These are phyloP conservation scores for Fusarium stilboides DNA, from an alignment of 2,329 filamentous ascomycete genomes.

Conservation along the genomic window DNA sequence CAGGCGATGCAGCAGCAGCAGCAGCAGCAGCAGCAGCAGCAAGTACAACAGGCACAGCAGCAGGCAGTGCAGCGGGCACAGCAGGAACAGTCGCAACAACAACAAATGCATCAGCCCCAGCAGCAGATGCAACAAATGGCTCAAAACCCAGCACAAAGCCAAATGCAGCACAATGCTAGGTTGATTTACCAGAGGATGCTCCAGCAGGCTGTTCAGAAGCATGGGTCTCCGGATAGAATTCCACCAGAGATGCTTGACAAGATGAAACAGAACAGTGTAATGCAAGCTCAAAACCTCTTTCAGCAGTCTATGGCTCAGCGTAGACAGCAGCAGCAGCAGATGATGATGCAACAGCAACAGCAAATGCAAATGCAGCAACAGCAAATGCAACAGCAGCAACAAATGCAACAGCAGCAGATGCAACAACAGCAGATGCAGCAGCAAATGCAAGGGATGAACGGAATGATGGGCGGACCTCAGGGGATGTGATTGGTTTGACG, in stretches of 20 bases:
- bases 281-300: constrained; percentile 57
- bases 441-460: constrained; percentile 52
- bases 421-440: constrained; percentile 45
- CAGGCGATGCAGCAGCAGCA: constrained; percentile 59
- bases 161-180: constrained; percentile 55
- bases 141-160: constrained; percentile 51
- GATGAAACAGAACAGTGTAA: constrained; percentile 61
- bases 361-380: constrained; percentile 51
- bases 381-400: constrained; percentile 47
- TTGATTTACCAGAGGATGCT: constrained; percentile 60
- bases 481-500: constrained; percentile 58
- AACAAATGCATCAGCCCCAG: constrained; percentile 52
- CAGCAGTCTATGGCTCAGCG: constrained; percentile 53
- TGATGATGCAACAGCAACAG: constrained; percentile 52
- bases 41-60: constrained; percentile 52
- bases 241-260: constrained; percentile 62
- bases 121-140: constrained; percentile 53
- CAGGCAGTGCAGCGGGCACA: constrained; percentile 52
- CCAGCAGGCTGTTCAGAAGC: constrained; percentile 52
- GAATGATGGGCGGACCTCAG: constrained; percentile 68
- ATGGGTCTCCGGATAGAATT: constrained; percentile 61
- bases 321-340: constrained; percentile 52
- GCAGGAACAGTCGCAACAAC: constrained; percentile 53
- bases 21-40: constrained; percentile 53
- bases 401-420: constrained; percentile 49